These are phyloP conservation scores for Kodamaea arcana DNA, from an alignment of 1,139 yeast genomes.

Conservation along the genomic window DNA sequence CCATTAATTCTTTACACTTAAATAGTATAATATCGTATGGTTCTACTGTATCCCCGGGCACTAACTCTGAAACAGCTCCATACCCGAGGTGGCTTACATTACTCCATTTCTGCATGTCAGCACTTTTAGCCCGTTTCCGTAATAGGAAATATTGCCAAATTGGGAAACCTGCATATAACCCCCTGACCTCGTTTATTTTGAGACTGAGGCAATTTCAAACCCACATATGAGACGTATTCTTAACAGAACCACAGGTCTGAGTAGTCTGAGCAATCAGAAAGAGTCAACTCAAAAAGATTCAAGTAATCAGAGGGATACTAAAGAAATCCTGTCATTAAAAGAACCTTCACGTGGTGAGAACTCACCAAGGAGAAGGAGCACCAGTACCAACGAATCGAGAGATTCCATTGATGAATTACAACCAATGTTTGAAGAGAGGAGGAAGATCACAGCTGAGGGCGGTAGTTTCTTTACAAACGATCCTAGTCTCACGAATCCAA, in stretches of 20 bases:
- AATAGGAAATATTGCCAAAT: no score
- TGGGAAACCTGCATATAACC: no score
- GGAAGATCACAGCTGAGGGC: slow-evolving; percentile 1
- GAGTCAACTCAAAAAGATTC: neutral
- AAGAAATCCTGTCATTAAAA: neutral
- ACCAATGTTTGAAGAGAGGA: slow-evolving; percentile 27
- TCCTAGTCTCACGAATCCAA: slow-evolving; percentile 35
- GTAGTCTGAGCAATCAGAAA: neutral
- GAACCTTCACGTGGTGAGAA: slow-evolving; percentile 2
- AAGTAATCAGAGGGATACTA: no score
- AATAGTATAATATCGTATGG: no score
- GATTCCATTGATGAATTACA: slow-evolving; percentile 31
- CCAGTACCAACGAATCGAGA: slow-evolving; percentile 29
- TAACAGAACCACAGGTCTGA: slow-evolving; percentile 4
- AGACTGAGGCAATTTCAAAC: neutral
- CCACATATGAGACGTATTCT: slow-evolving; percentile 8
- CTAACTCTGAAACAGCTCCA: no score
- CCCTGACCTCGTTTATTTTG: no score
- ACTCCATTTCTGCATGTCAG: no score
- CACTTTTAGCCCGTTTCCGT: no score
- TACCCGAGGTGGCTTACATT: no score
- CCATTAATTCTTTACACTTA: no score
- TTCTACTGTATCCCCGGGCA: no score
- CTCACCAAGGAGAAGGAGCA: slow-evolving; percentile 19
- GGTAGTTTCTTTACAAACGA: slow-evolving; percentile 23